Evolutionary conservation across 192 early-diverging fungal species (phyloP), one percentile per base, ranked within the genome.

Genomic region (Umbelopsis sp.): DNA sequence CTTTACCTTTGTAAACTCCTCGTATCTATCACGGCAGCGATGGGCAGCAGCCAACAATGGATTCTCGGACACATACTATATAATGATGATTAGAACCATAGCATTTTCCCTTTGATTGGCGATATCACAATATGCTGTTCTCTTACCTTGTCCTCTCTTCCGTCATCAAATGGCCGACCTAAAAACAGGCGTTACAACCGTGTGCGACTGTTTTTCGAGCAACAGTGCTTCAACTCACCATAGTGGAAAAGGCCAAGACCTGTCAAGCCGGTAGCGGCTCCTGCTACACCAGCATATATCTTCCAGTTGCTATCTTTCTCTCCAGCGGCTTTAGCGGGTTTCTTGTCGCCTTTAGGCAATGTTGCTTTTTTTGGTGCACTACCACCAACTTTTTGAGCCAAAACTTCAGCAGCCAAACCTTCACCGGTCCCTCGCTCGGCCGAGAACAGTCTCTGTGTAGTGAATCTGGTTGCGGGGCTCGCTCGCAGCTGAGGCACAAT

Each of bases 341-440:
- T 86, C 65, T 81, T 82, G 66, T 82, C 79, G 27, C 84, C 76
- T 67, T 85, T 85, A 35, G 84, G 84, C 1, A 73, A 70, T 27
- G 82, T 86, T 9, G 78, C 67, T 51, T 79, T 78, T 69, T 71
- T 75, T 37, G 70, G 70, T 27, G 70, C 50, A 16, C 47, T 67
- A 21, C 52, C 67, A 35, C 80, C 76, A 13, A 75, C 80, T 55
- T 81, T 81, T 66, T 78, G 74, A 13, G 82, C 79, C 3, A 83
- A 71, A 12, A 71, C 80, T 64, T 81, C 84, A 22, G 78, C 80
- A 47, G 81, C 80, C n/a, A 86, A 72, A 27, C 69, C 74, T 44
- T 66, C 61, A 46, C 33, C 68, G 35, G 21, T 18, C 15, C 27
- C 27, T 33, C 30, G 55, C 18, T 61, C 55, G 18, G 55, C 33